Evolutionary conservation across 805 yeast species (phyloP).

Genomic region (Barnettozyma wickerhamii): DNA sequence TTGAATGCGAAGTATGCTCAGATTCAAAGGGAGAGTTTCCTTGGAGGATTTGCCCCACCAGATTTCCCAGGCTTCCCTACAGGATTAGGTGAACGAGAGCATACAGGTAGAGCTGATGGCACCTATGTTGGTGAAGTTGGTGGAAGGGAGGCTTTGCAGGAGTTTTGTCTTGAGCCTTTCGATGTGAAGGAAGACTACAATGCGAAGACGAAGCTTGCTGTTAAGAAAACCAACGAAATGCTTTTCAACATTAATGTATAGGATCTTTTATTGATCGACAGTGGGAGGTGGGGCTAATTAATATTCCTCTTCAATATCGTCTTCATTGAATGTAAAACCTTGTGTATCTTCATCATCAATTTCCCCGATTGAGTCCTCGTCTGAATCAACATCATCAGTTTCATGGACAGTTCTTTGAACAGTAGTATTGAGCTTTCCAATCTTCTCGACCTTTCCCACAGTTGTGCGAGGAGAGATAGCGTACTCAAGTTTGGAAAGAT

Average conservation of each 20-base stretch:
- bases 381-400: not conserved
- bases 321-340: conserved; percentile 5
- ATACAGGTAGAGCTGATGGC: conserved; percentile 2
- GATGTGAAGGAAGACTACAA: not conserved
- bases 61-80: conserved; percentile 20
- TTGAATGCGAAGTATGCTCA: conserved; percentile 15
- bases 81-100: conserved; percentile 2
- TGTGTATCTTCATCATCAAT: too few relatives aligned
- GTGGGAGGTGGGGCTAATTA: not conserved
- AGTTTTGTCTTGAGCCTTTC: conserved; percentile 4
- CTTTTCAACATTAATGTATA: conserved; percentile 3
- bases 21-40: conserved; percentile 18
- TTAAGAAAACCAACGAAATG: not conserved
- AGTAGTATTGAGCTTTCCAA: not conserved
- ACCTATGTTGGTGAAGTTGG: conserved; percentile 1
- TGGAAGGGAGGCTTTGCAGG: conserved; percentile 1
- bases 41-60: conserved; percentile 17
- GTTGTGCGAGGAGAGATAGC: too few relatives aligned
- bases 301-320: conserved; percentile 11
- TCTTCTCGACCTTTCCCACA: conserved; percentile 5
- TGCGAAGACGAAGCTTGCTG: not conserved
- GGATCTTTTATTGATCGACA: too few relatives aligned
- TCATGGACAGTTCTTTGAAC: not conserved
- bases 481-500: too few relatives aligned
- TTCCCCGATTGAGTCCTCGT: too few relatives aligned